Base-by-base conservation (phyloP, 2,329 filamentous ascomycete genomes). In the Aspergillus fumigatiaffinis region DNA sequence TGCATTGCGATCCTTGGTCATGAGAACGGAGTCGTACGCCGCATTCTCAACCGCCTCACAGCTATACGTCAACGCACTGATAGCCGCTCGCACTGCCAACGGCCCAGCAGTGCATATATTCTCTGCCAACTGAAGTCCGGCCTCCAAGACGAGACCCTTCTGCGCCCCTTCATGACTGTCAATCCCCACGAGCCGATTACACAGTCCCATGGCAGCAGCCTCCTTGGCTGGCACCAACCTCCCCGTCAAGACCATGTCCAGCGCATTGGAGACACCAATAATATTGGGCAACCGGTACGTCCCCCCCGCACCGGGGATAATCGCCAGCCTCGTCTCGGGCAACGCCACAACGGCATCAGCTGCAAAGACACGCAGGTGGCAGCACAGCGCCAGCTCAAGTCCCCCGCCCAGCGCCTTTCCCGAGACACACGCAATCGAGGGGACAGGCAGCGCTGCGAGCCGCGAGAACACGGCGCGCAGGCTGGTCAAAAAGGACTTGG, bases 281-380 rank as follows among this genome's bases (percentile, higher is more conserved):
- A 99, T 76, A 7, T 82, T 84, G 1, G 92, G 91, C 0, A 99
- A 85, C 10, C 94, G 87, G 75, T 91, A 91, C 0, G 93, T 97
- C 58, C 93, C 94, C 47, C 94, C 94, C 2, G 93, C 94, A 57
- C 94, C 94, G 3, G 94, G 94, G 62, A 99, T 89, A 71, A 99
- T 99, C 55, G 89, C 94, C 2, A 99, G 83, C 2, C 92, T 84
- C 1, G 94, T 97, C 74, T 99, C 94, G 1, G 94, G 94, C 6
- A 97, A 85, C 0, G 87, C 92, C 54, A 99, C 86, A 23, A 82
- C 79, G 14, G 91, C 89, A 35, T 87, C 89, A 42, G 90, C 91
- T 32, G 87, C 84, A 64, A 97, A 87, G 53, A 99, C 88, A 63
- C 53, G 53, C 26, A 55, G 38, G 28, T 55, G 53, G 35, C 53